Conservation (phyloP, 2,329 filamentous ascomycete species). For the Penicillium sp. region DNA sequence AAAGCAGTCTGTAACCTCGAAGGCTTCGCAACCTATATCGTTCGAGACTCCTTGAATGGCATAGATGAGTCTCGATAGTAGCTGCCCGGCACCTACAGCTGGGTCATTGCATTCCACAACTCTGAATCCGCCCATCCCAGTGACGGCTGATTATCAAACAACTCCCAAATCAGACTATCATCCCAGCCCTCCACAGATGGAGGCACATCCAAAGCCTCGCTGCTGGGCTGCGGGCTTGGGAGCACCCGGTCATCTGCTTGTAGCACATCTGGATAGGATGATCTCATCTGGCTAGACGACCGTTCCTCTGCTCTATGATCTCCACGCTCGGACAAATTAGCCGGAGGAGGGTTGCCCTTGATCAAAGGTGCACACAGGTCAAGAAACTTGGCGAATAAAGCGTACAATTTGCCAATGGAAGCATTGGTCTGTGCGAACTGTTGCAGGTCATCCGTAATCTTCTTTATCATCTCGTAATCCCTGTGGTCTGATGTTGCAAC, state of each 20-base stretch:
- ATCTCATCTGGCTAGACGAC: background rate
- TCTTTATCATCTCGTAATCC: slow-evolving; percentile 28
- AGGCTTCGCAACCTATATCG: no score
- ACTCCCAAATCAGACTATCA: slow-evolving; percentile 29
- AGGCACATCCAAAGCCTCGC: slow-evolving; percentile 1
- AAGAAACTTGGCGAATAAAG: slow-evolving; percentile 26
- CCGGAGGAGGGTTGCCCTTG: slow-evolving; percentile 4
- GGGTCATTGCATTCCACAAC: slow-evolving; percentile 23
- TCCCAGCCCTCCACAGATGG: slow-evolving; percentile 23
- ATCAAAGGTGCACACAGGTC: slow-evolving; percentile 25
- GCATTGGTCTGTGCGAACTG: slow-evolving; percentile 25
- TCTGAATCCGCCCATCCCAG: slow-evolving; percentile 28
- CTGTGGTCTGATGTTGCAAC: slow-evolving; percentile 25
- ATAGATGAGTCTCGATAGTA: background rate
- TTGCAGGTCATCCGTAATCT: slow-evolving; percentile 25
- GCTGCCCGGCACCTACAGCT: slow-evolving; percentile 9
- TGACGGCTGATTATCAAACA: slow-evolving; percentile 28
- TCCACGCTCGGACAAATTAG: background rate
- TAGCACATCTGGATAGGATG: slow-evolving; percentile 9
- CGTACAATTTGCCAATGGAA: slow-evolving; percentile 25
- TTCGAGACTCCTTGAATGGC: no score
- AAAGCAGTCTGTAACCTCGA: no score
- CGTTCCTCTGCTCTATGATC: background rate
- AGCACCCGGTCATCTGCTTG: slow-evolving; percentile 5
- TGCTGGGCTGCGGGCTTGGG: slow-evolving; percentile 3